Percentiles rank a stretch among this genome's conserved stretches.
phyloP scores from a whole-genome alignment of 495 filamentous ascomycete genomes.

The Aspergillus egyptiacus region DNA sequence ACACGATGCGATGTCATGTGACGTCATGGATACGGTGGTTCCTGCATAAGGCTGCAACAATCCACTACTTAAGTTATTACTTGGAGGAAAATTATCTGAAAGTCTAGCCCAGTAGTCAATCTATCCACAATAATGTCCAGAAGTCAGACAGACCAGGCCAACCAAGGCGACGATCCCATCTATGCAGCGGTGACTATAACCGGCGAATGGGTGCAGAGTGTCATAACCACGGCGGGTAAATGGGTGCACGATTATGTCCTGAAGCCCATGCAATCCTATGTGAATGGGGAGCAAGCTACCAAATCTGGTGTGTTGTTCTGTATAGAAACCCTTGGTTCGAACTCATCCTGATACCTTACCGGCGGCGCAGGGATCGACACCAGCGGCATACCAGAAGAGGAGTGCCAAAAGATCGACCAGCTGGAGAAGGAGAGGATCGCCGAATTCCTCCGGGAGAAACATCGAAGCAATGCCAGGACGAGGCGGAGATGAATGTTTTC shows the following conservation, averaged over 20 bases:
- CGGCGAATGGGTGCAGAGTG: conserved; percentile 2
- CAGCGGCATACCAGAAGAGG: not conserved
- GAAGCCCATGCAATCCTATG: not conserved
- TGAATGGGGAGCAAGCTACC: not conserved
- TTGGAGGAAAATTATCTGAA: too few species aligned
- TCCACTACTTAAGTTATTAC: not conserved
- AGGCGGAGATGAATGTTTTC: conserved; percentile 1
- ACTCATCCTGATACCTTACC: too few species aligned
- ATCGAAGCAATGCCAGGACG: conserved; percentile 19
- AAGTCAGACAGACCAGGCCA: conserved; percentile 1
- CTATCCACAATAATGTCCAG: not conserved
- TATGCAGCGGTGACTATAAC: not conserved
- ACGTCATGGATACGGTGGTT: not conserved
- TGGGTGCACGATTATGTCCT: conserved; percentile 3
- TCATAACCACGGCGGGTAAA: not conserved
- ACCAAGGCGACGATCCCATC: conserved; percentile 1
- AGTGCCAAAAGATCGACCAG: conserved; percentile 22
- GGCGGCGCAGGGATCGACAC: not conserved
- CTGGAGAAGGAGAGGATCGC: conserved; percentile 27
- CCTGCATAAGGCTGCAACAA: conserved; percentile 1
- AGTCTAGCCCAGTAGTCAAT: too few species aligned
- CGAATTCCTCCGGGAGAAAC: conserved; percentile 29
- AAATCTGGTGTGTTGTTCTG: not conserved
- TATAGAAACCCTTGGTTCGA: too few species aligned
- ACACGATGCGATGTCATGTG: too few species aligned